Evolutionary conservation across 176 grass and related monocot species (phyloP), one percentile per base, ranked within the genome.

Genomic region (Microstegium vimineum): DNA sequence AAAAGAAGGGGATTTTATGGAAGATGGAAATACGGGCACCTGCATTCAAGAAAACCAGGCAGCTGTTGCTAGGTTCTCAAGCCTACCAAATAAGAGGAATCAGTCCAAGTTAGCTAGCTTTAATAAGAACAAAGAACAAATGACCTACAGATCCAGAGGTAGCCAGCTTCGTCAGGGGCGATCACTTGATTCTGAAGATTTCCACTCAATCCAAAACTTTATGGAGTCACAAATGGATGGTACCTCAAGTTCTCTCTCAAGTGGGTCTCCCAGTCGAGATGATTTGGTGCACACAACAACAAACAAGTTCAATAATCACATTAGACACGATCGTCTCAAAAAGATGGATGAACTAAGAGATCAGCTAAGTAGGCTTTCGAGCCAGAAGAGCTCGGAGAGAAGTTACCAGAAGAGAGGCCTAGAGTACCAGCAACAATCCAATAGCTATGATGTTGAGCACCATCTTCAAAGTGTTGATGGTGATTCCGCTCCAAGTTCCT

Each of bases 271-370:
- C 16, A 66, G 56, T 69, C 85, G 85, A 33, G 69, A 82, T 1
- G 82, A 79, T 81, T 69, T 82, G 42, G 17, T n/a, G 10, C 33
- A 61, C 6, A 80, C 68, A 63, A 79, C 43, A 33, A 28, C 80
- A 83, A 79, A 59, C 32, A 87, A 84, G 61, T 86, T 90, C 69
- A 90, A 85, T 67, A 83, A 74, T 61, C 46, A 82, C 73, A 81
- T 83, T 82, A 74, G 45, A 35, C 33, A 61, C 13, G 91, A 91
- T 31, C 89, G 90, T 23, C 64, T 90, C 60, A 90, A 82, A 72
- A 99, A 92, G 91, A 89, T 99, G 80, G 91, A 92, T 75, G 93
- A 80, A 12, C 75, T 95, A 54, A 91, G 90, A 80, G 83, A 90
- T 66, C 83, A 89, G 62, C 81, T 94, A 43, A 87, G 45, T 74